Conservation (phyloP, 2,329 filamentous ascomycete species). For the Atkinsonella texensis region DNA sequence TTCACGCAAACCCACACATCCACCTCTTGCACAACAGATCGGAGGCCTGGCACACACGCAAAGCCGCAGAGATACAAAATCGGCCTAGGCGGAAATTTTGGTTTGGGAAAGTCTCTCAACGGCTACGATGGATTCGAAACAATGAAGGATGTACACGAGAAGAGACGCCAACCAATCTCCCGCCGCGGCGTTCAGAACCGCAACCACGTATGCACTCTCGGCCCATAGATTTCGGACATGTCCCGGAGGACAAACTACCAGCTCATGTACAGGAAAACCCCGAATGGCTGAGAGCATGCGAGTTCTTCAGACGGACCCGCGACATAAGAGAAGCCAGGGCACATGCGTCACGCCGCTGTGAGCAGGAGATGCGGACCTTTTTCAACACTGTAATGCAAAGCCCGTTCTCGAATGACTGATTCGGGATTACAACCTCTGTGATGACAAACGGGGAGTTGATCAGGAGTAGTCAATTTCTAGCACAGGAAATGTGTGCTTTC, state of each 20-base stretch:
- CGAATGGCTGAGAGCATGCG: constrained; percentile 31
- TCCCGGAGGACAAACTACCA: constrained; percentile 29
- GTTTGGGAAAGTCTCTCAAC: constrained; percentile 32
- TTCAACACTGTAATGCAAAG: constrained; percentile 8
- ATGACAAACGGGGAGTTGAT: neutral
- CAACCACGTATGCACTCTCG: constrained; percentile 18
- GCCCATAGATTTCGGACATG: constrained; percentile 24
- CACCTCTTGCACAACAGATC: constrained; percentile 33
- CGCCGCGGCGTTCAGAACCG: constrained; percentile 12
- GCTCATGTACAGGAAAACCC: constrained; percentile 31
- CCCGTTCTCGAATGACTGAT: neutral
- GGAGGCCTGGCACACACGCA: constrained; percentile 33
- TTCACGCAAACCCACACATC: constrained; percentile 37
- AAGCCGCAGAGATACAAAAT: constrained; percentile 35
- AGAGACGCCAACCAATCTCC: neutral
- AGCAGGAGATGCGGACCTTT: constrained; percentile 13
- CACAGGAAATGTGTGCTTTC: neutral
- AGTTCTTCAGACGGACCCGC: constrained; percentile 21
- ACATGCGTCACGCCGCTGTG: constrained; percentile 9
- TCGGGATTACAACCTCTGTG: neutral
- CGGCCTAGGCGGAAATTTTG: constrained; percentile 38
- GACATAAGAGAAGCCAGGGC: constrained; percentile 1
- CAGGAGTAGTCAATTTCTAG: neutral
- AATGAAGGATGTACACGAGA: constrained; percentile 11
- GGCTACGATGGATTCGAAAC: constrained; percentile 21